These are phyloP conservation scores for Globisporangium perplexum DNA, from an alignment of 352 stramenopile genomes.

Conservation along the genomic window DNA sequence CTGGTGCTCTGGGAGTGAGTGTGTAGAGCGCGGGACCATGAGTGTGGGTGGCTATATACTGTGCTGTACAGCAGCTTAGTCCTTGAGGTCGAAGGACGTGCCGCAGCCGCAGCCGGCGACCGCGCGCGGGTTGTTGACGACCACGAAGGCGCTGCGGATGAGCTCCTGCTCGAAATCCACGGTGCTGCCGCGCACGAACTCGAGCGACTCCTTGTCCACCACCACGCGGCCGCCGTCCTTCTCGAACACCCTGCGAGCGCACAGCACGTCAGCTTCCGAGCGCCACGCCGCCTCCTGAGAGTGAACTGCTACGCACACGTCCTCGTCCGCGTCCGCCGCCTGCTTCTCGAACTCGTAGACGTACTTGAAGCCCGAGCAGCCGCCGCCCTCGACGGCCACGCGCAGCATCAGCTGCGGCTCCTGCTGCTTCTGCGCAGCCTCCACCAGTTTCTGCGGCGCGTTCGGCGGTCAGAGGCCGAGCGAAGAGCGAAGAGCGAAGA, in stretches of 20 bases:
- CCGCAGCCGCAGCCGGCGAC: constrained; percentile 96
- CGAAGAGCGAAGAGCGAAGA: too few species aligned
- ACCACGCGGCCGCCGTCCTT: constrained; percentile 85
- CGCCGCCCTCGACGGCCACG: constrained; percentile 88
- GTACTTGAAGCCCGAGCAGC: constrained; percentile 94
- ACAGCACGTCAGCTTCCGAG: not conserved
- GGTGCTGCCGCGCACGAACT: constrained; percentile 91
- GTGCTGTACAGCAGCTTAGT: constrained; percentile 24
- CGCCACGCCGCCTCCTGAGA: too few species aligned
- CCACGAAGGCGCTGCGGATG: constrained; percentile 94
- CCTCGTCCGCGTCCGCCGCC: constrained; percentile 39
- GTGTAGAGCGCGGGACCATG: not conserved
- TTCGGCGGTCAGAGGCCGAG: too few species aligned
- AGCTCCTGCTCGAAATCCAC: constrained; percentile 97
- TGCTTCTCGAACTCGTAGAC: constrained; percentile 85
- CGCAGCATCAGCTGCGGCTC: constrained; percentile 66
- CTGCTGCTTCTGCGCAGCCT: constrained; percentile 53
- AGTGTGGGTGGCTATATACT: not conserved
- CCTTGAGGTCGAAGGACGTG: constrained; percentile 96
- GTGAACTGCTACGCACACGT: constrained; percentile 35
- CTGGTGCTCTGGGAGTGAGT: constrained; percentile 72
- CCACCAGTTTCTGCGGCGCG: constrained; percentile 44
- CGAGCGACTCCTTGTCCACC: constrained; percentile 91
- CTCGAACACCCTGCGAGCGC: constrained; percentile 67
- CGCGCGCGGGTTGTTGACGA: constrained; percentile 97